Evolutionary conservation across 1,139 yeast genomes (phyloP), one percentile per base, ranked within the genome.

Genomic region (Spathaspora sp.): DNA sequence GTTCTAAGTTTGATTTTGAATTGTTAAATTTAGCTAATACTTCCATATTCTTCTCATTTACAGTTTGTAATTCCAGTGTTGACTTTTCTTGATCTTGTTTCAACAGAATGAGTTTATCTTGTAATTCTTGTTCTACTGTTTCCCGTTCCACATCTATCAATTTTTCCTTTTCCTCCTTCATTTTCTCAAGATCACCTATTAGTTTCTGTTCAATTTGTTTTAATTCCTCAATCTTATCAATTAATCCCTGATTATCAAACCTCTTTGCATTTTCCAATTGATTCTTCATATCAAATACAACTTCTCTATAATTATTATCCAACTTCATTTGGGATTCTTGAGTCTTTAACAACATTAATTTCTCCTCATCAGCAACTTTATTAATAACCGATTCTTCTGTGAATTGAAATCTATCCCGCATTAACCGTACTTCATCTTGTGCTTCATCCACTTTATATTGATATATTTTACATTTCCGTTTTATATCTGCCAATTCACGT

Each of bases 241-340:
- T 17, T 2, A 57, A 44, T 24, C 57, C 61, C 15, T 58, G 57
- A 44, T 68, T 72, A 36, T 63, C 61, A 49, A 57, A 69, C 2
- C 51, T 48, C 41, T 53, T 51, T 2, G 70, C 72, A 1, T 52
- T 50, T 23, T 59, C 55, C 8, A 72, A 50, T 47, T 72, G 73
- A 41, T 64, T 56, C 31, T 60, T 56, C 46, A 73, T 54, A 44
- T 68, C 66, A 48, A 62, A 67, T 42, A 63, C 64, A 31, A 68
- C 50, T 38, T 70, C 72, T 24, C 65, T 65, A 49, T 57, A 65
- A 42, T 70, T 66, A 23, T 57, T 56, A 11, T 57, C 54, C 15
- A 67, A 55, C 34, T 63, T 57, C 18, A 59, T 59, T n/a, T 56
- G 42, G 34, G 56, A 51, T 39, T 64, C 66, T 33, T 58, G 51